Conservation (phyloP, 2,329 filamentous ascomycete genomes). For the Coniochaeta sp. region DNA sequence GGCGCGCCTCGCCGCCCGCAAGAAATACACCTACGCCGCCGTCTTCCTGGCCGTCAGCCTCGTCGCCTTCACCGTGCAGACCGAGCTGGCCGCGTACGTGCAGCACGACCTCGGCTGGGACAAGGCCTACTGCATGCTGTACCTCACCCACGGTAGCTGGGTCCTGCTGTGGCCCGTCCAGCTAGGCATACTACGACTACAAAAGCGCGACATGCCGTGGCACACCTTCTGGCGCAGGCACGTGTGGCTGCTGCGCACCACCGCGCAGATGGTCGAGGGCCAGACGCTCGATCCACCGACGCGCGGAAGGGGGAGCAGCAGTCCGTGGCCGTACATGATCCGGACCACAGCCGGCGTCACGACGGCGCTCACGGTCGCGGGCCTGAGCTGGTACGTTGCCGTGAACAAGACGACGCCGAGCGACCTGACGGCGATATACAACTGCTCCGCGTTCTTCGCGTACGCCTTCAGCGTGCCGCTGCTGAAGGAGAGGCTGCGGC, state of each 20-base stretch:
- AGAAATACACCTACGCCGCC: slow-evolving; percentile 80
- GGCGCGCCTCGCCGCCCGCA: slow-evolving; percentile 59
- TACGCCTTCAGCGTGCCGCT: slow-evolving; percentile 94
- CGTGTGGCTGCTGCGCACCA: slow-evolving; percentile 41
- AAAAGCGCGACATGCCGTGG: slow-evolving; percentile 76
- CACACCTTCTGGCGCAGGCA: slow-evolving; percentile 71
- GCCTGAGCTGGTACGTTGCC: slow-evolving; percentile 91
- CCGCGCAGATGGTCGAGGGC: slow-evolving; percentile 75
- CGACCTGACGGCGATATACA: slow-evolving; percentile 96
- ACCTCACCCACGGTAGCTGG: slow-evolving; percentile 95
- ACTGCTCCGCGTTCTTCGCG: slow-evolving; percentile 97
- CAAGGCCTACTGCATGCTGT: slow-evolving; percentile 99
- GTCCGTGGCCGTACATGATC: slow-evolving; percentile 61
- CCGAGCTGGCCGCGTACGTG: slow-evolving; percentile 90
- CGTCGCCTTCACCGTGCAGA: slow-evolving; percentile 86
- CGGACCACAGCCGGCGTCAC: slow-evolving; percentile 78
- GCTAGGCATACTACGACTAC: slow-evolving; percentile 70
- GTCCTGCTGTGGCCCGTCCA: slow-evolving; percentile 80
- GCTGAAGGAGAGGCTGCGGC: slow-evolving; percentile 73
- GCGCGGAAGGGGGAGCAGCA: background rate
- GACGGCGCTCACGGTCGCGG: slow-evolving; percentile 78
- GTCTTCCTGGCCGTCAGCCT: slow-evolving; percentile 79
- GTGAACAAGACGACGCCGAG: slow-evolving; percentile 89
- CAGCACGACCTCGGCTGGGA: slow-evolving; percentile 89
- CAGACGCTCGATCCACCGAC: slow-evolving; percentile 62